These are phyloP conservation scores for Acmispon strigosus DNA, from an alignment of 306 rosid species.

Conservation along the genomic window DNA sequence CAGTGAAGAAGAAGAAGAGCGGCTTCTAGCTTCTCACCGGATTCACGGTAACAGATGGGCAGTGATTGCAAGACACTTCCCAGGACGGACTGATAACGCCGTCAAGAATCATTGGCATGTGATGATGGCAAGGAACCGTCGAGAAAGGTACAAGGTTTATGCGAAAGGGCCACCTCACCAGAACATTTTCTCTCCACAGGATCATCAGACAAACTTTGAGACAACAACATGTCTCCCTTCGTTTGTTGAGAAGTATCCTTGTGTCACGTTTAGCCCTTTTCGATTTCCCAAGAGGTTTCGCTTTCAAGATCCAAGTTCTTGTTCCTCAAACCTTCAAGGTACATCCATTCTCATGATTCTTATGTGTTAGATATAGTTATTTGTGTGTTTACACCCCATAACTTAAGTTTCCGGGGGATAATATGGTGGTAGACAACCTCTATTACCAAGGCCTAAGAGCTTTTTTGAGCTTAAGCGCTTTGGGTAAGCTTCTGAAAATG, in stretches of 20 bases:
- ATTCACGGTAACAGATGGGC: constrained; percentile 94
- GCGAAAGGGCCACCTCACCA: constrained; percentile 33
- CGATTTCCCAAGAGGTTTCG: constrained; percentile 27
- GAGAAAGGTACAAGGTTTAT: constrained; percentile 52
- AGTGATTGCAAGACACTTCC: constrained; percentile 83
- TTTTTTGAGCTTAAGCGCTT: too few species aligned
- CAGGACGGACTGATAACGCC: constrained; percentile 91
- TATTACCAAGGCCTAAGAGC: too few species aligned
- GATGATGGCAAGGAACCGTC: constrained; percentile 73
- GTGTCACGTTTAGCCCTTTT: constrained; percentile 19
- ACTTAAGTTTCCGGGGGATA: too few species aligned
- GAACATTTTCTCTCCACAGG: background rate
- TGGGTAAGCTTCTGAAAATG: too few species aligned
- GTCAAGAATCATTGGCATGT: constrained; percentile 99
- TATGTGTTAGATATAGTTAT: background rate
- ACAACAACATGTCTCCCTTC: constrained; percentile 20
- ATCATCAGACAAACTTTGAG: constrained; percentile 10
- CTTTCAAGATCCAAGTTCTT: constrained; percentile 25
- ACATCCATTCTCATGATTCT: background rate
- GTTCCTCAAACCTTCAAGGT: constrained; percentile 37
- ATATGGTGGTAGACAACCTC: too few species aligned
- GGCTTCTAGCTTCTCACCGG: constrained; percentile 66
- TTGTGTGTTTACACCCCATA: background rate
- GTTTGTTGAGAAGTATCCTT: constrained; percentile 30
- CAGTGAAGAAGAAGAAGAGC: constrained; percentile 83